These are phyloP conservation scores for Monosporascus sp. DNA, from an alignment of 2,329 filamentous ascomycete species.

Conservation along the genomic window DNA sequence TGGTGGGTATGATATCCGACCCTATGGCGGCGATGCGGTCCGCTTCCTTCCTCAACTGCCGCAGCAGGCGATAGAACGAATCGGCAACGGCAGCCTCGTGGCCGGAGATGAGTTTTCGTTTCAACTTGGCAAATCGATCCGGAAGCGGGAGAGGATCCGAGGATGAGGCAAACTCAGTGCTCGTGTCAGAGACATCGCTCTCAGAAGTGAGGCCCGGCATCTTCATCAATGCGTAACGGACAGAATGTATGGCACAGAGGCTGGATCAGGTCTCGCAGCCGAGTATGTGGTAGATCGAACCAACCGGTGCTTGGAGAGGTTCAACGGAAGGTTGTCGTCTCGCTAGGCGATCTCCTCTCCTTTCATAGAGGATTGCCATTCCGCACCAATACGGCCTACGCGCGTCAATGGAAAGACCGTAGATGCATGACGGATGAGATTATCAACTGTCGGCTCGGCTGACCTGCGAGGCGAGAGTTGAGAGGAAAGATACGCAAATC, in stretches of 20 bases:
- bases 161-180: slow-evolving; percentile 25
- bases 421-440: background rate
- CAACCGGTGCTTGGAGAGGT: too few species aligned
- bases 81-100: slow-evolving; percentile 32
- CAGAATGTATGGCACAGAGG: too few species aligned
- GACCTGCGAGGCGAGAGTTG: background rate
- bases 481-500: too few species aligned
- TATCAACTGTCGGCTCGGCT: background rate
- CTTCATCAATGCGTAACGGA: background rate
- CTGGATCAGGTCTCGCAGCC: too few species aligned
- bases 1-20: slow-evolving; percentile 34
- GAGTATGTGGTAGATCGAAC: too few species aligned
- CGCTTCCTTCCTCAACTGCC: slow-evolving; percentile 31
- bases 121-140: slow-evolving; percentile 37
- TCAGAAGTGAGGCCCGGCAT: slow-evolving; percentile 3
- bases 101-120: slow-evolving; percentile 33
- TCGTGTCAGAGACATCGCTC: slow-evolving; percentile 16
- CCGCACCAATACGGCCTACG: too few species aligned
- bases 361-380: too few species aligned
- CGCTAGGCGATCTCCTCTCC: too few species aligned
- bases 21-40: slow-evolving; percentile 29
- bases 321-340: too few species aligned
- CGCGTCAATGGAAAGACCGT: too few species aligned
- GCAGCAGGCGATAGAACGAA: slow-evolving; percentile 37
- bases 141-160: slow-evolving; percentile 34